Conservation (phyloP, 208 protist genomes). For the Endotrypanum monterogeii region DNA sequence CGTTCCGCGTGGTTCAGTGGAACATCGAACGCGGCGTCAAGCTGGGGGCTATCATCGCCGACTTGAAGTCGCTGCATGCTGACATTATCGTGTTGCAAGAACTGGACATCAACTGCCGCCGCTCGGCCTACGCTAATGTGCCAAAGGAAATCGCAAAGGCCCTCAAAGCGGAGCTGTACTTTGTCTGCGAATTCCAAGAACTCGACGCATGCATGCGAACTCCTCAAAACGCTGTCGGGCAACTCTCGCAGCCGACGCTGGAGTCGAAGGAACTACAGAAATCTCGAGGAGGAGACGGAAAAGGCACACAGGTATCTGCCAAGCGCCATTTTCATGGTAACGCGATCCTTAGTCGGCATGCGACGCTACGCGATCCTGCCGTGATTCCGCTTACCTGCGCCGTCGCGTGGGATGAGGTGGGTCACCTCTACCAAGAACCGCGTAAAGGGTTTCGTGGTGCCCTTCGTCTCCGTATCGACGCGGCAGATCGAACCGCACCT, state of each 20-base stretch:
- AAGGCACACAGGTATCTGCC: neutral
- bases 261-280: neutral
- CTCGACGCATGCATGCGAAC: constrained; percentile 43
- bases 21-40: constrained; percentile 84
- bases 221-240: constrained; percentile 47
- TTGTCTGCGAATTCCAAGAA: constrained; percentile 85
- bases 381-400: constrained; percentile 49
- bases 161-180: constrained; percentile 58
- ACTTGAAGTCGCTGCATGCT: constrained; percentile 45
- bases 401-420: constrained; percentile 63
- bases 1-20: constrained; percentile 72
- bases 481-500: constrained; percentile 32
- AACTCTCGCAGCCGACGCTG: constrained; percentile 35
- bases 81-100: constrained; percentile 85
- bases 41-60: constrained; percentile 57
- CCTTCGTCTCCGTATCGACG: constrained; percentile 46
- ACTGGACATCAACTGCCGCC: constrained; percentile 77
- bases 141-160: constrained; percentile 56
- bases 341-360: constrained; percentile 58
- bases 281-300: neutral
- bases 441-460: constrained; percentile 59
- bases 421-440: constrained; percentile 43
- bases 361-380: constrained; percentile 34
- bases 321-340: constrained; percentile 81
- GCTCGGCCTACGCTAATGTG: constrained; percentile 69